Evolutionary conservation across 208 protist species (phyloP).

Genomic region (Trypanosoma rangeli): DNA sequence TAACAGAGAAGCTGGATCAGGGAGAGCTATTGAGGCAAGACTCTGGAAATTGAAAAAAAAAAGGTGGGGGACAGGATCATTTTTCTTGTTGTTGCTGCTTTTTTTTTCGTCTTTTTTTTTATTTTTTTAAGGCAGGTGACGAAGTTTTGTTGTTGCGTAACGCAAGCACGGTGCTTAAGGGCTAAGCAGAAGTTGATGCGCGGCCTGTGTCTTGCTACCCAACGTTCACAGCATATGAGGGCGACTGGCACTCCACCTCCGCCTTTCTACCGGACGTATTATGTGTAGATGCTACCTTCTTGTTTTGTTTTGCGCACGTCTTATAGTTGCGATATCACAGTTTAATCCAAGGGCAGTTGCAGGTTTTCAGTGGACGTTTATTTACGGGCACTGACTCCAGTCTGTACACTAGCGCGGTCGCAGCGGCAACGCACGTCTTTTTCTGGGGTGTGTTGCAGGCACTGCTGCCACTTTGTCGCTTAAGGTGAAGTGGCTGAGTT

Average conservation of each 20-base stretch:
- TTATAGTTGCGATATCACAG: neutral
- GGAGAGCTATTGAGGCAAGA: neutral
- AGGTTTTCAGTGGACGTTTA: neutral
- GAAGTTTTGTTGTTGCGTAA: neutral
- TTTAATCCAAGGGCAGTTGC: neutral
- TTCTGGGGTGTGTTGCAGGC: neutral
- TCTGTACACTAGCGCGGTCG: neutral
- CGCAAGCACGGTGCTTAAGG: neutral
- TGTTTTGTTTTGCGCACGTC: neutral
- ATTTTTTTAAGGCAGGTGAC: neutral
- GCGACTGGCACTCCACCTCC: neutral
- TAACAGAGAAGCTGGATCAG: neutral
- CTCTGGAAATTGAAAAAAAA: neutral
- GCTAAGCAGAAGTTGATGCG: neutral
- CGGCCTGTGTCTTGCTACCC: neutral
- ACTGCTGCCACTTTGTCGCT: neutral
- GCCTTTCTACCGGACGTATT: neutral
- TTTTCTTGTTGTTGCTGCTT: neutral
- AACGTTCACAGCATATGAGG: neutral
- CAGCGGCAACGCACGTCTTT: neutral
- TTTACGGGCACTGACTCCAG: neutral
- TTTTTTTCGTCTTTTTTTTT: neutral
- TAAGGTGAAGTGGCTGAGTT: neutral
- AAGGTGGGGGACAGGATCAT: neutral
- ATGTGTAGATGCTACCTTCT: neutral